Evolutionary conservation across 2,329 filamentous ascomycete species (phyloP), one percentile per base, ranked within the genome.

Genomic region (Dactylellina parvicollis): DNA sequence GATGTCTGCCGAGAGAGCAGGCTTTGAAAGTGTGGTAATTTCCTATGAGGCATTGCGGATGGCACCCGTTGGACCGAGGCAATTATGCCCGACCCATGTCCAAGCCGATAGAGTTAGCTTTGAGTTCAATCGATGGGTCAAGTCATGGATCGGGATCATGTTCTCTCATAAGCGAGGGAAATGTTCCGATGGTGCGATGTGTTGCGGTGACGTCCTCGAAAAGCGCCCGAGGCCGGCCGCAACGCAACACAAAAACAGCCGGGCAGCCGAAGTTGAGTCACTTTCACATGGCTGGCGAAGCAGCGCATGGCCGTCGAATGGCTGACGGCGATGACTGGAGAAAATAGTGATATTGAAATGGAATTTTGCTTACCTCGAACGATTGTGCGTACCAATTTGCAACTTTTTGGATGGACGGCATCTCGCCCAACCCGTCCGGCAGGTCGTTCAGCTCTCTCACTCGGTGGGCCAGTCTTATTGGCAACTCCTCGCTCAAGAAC

Each of bases 381-480:
- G 95, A 99, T 83, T 99, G 95, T 76, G 94, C 95, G 81, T 99
- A 99, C 95, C 95, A 99, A 79, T 98, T 93, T 81, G 93, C 90
- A 77, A 99, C 95, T 79, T 90, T 92, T 81, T 90, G 89, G 77
- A 99, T 96, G 9, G 95, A 98, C 38, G 93, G 92, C 95, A 99
- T 98, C 77, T 98, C 93, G 80, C 92, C 96, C 75, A 99, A 87
- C 64, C 95, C 95, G 86, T 99, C 95, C 34, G 95, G 95, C 1
- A 99, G 85, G 79, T 92, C 91, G 75, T 90, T 89, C 67, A 99
- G 87, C 83, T 99, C 95, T 82, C 96, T 91, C 71, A 99, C 95
- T 76, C 95, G 91, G 83, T 99, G 95, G 78, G 95, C 95, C 74
- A 99, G 86, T 59, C 95, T 91, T 79, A 99, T 99, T 77, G 95